Percentiles rank a stretch among this genome's conserved stretches.
These are phyloP conservation scores for Paralagenidium karlingii DNA, from an alignment of 352 stramenopile genomes.

Conservation along the genomic window DNA sequence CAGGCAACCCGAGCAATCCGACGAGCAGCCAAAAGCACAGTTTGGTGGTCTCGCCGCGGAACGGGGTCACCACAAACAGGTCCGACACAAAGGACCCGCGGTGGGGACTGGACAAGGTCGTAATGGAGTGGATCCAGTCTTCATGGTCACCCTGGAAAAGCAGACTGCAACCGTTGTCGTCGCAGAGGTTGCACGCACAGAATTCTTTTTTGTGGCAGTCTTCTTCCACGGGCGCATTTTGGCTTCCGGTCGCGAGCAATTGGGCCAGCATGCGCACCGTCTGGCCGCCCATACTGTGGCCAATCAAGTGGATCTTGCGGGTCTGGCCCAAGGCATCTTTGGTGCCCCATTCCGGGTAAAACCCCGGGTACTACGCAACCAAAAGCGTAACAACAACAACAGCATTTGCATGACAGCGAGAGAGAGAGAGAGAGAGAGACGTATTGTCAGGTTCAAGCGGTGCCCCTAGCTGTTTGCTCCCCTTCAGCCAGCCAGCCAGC, in stretches of 20 bases:
- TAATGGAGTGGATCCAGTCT: slow-evolving; percentile 59
- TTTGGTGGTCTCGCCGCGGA: not conserved
- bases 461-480: too few species aligned
- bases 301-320: slow-evolving; percentile 15
- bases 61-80: too few species aligned
- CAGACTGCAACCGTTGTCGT: too few species aligned
- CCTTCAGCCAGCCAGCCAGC: too few species aligned
- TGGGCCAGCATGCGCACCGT: slow-evolving; percentile 12
- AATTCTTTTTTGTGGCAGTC: slow-evolving; percentile 18
- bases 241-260: slow-evolving; percentile 9
- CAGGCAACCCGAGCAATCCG: not conserved
- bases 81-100: slow-evolving; percentile 37
- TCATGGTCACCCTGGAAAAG: slow-evolving; percentile 33
- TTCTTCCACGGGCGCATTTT: slow-evolving; percentile 10
- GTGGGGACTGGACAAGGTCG: slow-evolving; percentile 45
- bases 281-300: slow-evolving; percentile 12
- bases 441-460: too few species aligned
- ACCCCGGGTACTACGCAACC: slow-evolving; percentile 7
- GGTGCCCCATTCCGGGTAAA: slow-evolving; percentile 12
- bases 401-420: too few species aligned
- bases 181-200: too few species aligned
- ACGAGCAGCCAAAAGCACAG: not conserved
- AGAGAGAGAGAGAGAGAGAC: too few species aligned
- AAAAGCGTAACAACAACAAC: too few species aligned
- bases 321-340: slow-evolving; percentile 4